Base-by-base conservation (phyloP, 1,284 basidiomycete species). In the Butyriboletus appendiculatus region DNA sequence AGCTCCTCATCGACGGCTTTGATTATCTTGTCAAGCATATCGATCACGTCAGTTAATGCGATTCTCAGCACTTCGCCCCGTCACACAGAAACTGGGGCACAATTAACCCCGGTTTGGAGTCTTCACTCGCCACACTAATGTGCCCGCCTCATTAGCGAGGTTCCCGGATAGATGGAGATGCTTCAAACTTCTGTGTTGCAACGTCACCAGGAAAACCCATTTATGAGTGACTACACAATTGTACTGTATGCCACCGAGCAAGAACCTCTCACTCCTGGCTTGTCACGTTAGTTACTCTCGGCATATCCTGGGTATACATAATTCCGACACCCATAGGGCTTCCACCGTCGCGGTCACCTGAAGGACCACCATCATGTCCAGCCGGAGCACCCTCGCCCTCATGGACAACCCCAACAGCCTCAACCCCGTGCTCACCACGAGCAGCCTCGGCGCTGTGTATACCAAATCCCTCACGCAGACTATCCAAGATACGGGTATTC, bases 1-100 rank as follows among this genome's bases (percentile, higher is more conserved):
- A 24, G 1, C 28, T 28, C 28, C 28, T 28, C 28, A 10, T 11
- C 28, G 28, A 28, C 16, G 3, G 55, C 51, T 24, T 53, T 54
- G 50, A 65, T 57, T 50, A 62, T 35, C 45, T 62, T 62, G 20
- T 66, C 60, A 5, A 65, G 48, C 50, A 54, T 55, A 3, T 40
- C n/a, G 5, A 48, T 38, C 22, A 65, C 50, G 30, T 64, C 62
- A 1, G 45, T 54, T 52, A 28, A 20, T 32, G 20, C 10, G 22
- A 12, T 11, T 6, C 1, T 49, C 28, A 38, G 8, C 41, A 38
- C 15, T 9, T 22, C 16, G 24, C 14, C 11, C 16, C 16, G 7
- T 18, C 22, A 8, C 10, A 40, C 8, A 32, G n/a, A 14, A 30
- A 8, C 9, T 7, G n/a, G 26, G 11, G 7, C 9, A 18, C 15